These are phyloP conservation scores for Chaetomium sp. DNA, from an alignment of 2,329 filamentous ascomycete genomes.

Conservation along the genomic window DNA sequence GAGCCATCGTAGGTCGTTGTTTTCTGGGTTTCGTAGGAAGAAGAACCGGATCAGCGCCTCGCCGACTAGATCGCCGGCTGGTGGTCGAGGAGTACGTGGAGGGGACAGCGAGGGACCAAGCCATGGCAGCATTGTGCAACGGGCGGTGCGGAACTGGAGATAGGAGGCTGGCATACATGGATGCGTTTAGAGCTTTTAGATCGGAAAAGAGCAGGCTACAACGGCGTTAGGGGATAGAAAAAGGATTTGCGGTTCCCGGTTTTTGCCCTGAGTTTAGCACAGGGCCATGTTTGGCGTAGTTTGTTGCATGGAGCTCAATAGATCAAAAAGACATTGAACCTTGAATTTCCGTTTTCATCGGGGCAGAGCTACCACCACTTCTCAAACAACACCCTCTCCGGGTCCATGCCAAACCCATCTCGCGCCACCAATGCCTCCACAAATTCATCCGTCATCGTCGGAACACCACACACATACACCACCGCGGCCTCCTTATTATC, in stretches of 20 bases:
- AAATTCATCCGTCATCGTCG: constrained; percentile 62
- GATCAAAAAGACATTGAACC: too few species aligned
- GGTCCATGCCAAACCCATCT: constrained; percentile 24
- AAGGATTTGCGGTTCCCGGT: too few species aligned
- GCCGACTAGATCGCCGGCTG: constrained; percentile 7
- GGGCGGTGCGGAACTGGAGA: constrained; percentile 1
- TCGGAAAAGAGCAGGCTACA: too few species aligned
- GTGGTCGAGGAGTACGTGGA: too few species aligned
- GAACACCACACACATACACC: constrained; percentile 63
- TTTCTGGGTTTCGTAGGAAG: constrained; percentile 13
- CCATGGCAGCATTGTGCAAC: background rate
- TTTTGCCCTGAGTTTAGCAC: too few species aligned
- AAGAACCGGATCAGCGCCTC: constrained; percentile 6
- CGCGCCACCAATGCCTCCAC: constrained; percentile 40
- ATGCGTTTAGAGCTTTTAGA: too few species aligned
- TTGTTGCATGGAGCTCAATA: too few species aligned
- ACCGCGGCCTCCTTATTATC: constrained; percentile 36
- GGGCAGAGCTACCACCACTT: constrained; percentile 39
- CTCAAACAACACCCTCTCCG: constrained; percentile 29
- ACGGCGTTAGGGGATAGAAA: too few species aligned
- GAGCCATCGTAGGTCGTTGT: constrained; percentile 1
- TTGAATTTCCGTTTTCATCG: too few species aligned
- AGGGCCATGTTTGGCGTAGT: too few species aligned
- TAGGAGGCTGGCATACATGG: background rate
- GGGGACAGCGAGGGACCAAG: background rate